A percentile compares a stretch with the other conserved stretches of the same genome.
phyloP scores from a whole-genome alignment of 2,329 filamentous ascomycete genomes.

The Nemania sp. region DNA sequence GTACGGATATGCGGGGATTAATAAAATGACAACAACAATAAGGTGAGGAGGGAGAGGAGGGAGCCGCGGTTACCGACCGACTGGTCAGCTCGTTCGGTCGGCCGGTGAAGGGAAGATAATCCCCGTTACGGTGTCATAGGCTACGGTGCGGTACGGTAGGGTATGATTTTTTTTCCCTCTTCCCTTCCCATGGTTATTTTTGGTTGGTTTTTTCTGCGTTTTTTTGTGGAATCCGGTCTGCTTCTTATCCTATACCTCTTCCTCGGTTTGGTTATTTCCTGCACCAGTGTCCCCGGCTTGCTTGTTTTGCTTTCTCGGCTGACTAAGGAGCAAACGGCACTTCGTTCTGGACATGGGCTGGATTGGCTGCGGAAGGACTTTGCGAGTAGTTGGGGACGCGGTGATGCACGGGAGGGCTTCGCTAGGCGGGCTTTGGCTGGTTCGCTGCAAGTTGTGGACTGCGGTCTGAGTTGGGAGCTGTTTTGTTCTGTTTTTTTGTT shows the following conservation, averaged over 20 bases:
- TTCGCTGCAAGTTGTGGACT: constrained; percentile 18
- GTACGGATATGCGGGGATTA: constrained; percentile 8
- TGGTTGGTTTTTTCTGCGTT: neutral
- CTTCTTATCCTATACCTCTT: constrained; percentile 4
- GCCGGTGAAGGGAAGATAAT: constrained; percentile 20
- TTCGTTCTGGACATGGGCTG: constrained; percentile 16
- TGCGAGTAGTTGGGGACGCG: constrained; percentile 22
- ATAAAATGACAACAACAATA: constrained; percentile 1
- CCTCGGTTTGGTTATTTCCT: neutral
- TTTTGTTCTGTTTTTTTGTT: constrained; percentile 15
- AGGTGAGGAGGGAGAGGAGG: constrained; percentile 22
- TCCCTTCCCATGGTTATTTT: constrained; percentile 10
- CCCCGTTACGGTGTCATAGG: constrained; percentile 18
- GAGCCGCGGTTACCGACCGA: constrained; percentile 33
- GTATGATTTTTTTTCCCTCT: constrained; percentile 1
- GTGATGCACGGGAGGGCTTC: constrained; percentile 8
- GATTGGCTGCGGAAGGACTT: constrained; percentile 27
- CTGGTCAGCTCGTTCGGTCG: constrained; percentile 30
- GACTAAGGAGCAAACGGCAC: constrained; percentile 23
- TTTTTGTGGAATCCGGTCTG: constrained; percentile 4
- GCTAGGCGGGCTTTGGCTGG: constrained; percentile 20
- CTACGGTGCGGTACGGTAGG: constrained; percentile 17
- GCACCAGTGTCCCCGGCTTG: neutral
- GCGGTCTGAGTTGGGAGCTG: neutral
- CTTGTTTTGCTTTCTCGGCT: constrained; percentile 13